Evolutionary conservation across 1,284 basidiomycete species (phyloP).

Genomic region (Pseudozyma tsukubaensis): DNA sequence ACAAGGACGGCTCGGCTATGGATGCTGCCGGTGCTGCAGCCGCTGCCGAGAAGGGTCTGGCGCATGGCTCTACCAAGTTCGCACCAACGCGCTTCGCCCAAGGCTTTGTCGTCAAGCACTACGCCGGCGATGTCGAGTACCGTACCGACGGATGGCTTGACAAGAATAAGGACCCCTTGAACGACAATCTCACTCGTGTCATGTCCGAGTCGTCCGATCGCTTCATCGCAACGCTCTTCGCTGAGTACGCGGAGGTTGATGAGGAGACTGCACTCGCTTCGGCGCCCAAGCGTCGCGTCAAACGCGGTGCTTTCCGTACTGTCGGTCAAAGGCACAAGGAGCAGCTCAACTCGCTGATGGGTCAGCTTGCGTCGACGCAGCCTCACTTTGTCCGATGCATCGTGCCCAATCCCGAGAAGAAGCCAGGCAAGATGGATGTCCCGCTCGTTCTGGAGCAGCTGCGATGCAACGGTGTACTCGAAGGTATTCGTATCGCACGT

Average conservation of each 20-base stretch:
- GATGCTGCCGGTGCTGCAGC: constrained; percentile 49
- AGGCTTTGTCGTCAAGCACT: constrained; percentile 95
- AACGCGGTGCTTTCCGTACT: constrained; percentile 97
- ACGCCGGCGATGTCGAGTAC: constrained; percentile 97
- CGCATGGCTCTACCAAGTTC: constrained; percentile 76
- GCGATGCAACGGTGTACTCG: constrained; percentile 97
- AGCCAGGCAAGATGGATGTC: constrained; percentile 89
- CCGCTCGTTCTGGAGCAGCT: constrained; percentile 96
- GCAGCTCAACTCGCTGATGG: constrained; percentile 91
- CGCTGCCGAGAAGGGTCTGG: constrained; percentile 68
- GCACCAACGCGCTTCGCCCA: constrained; percentile 85
- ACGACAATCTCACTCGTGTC: constrained; percentile 93
- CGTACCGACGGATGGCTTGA: constrained; percentile 96
- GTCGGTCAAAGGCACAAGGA: constrained; percentile 96
- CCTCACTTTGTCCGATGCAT: constrained; percentile 99
- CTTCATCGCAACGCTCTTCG: constrained; percentile 85
- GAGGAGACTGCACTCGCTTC: constrained; percentile 72
- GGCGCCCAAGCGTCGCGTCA: constrained; percentile 77
- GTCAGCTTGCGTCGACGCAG: constrained; percentile 90
- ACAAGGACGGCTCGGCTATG: constrained; percentile 56
- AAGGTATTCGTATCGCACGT: constrained; percentile 97
- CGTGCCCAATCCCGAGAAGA: constrained; percentile 92
- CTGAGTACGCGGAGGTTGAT: constrained; percentile 78
- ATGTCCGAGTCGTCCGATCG: constrained; percentile 84
- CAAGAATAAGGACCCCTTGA: constrained; percentile 99